A percentile compares a stretch with the other conserved stretches of the same genome.
Conservation (phyloP, 805 yeast species). For the Blastobotrys attinorum region DNA sequence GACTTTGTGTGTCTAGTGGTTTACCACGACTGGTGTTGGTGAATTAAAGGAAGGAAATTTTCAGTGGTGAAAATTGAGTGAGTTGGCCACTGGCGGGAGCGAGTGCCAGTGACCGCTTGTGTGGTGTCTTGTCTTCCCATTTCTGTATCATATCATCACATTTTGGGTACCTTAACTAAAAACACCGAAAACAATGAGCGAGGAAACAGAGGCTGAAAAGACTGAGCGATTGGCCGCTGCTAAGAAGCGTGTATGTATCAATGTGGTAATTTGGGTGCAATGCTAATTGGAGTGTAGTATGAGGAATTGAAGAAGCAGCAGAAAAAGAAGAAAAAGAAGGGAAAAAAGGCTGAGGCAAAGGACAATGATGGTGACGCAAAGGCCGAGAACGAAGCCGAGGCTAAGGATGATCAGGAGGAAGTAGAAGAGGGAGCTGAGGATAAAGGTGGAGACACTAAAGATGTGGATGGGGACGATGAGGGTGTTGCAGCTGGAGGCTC, state of each 20-base stretch:
- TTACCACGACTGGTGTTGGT: background rate
- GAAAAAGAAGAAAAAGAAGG: constrained; percentile 46
- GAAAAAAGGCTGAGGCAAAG: constrained; percentile 30
- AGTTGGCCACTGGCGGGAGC: background rate
- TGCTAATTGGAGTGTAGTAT: constrained; percentile 28
- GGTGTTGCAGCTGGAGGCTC: no score
- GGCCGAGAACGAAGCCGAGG: background rate
- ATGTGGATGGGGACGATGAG: no score
- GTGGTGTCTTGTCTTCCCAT: no score
- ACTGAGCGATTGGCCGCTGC: constrained; percentile 68
- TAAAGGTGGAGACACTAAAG: background rate
- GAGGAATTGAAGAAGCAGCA: constrained; percentile 58
- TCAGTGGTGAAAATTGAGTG: no score
- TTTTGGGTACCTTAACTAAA: background rate
- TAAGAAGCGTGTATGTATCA: constrained; percentile 45
- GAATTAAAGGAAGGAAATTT: no score
- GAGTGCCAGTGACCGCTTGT: background rate
- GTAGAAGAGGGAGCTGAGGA: background rate
- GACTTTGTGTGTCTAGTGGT: no score
- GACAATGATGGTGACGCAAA: constrained; percentile 2
- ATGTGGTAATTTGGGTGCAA: background rate
- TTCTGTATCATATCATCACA: background rate
- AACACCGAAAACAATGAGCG: constrained; percentile 3
- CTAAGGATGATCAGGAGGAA: background rate
- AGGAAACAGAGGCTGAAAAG: constrained; percentile 31